Conservation (phyloP, 768 basidiomycete genomes). For the Hemileccinum rubropunctum region DNA sequence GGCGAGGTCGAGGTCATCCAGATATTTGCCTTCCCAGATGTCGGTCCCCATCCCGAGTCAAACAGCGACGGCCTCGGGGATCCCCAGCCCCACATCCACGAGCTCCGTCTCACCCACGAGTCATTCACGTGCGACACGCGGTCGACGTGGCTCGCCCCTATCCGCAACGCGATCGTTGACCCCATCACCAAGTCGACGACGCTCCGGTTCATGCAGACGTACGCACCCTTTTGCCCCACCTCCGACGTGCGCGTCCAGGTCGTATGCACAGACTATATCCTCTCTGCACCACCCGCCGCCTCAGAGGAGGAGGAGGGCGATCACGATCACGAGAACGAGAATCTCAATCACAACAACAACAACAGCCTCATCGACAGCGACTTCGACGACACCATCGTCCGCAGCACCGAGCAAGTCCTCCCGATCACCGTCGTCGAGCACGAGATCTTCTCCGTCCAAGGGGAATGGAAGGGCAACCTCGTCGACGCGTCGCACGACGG, state of each 20-base stretch:
- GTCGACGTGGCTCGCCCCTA: constrained; percentile 12
- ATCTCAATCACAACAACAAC: not conserved
- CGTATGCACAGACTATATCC: constrained; percentile 16
- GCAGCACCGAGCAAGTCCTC: constrained; percentile 2
- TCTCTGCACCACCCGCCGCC: not conserved
- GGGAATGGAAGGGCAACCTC: constrained; percentile 14
- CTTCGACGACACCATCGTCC: constrained; percentile 7
- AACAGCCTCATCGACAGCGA: not conserved
- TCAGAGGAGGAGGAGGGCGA: too few species aligned
- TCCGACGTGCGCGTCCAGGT: constrained; percentile 5
- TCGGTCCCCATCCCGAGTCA: not conserved
- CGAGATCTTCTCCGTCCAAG: constrained; percentile 7
- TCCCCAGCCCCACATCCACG: not conserved
- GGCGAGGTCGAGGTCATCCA: constrained; percentile 19
- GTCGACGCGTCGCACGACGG: constrained; percentile 15
- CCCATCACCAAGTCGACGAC: constrained; percentile 10
- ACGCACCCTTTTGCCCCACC: not conserved
- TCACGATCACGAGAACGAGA: not conserved
- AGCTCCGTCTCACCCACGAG: constrained; percentile 25
- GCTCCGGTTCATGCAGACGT: constrained; percentile 21
- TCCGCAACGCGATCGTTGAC: constrained; percentile 12
- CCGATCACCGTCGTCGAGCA: constrained; percentile 10
- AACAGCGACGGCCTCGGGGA: not conserved
- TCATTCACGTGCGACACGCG: constrained; percentile 3
- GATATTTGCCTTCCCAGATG: constrained; percentile 19